These are phyloP conservation scores for Starmera pachycereana DNA, from an alignment of 805 yeast genomes.

Conservation along the genomic window DNA sequence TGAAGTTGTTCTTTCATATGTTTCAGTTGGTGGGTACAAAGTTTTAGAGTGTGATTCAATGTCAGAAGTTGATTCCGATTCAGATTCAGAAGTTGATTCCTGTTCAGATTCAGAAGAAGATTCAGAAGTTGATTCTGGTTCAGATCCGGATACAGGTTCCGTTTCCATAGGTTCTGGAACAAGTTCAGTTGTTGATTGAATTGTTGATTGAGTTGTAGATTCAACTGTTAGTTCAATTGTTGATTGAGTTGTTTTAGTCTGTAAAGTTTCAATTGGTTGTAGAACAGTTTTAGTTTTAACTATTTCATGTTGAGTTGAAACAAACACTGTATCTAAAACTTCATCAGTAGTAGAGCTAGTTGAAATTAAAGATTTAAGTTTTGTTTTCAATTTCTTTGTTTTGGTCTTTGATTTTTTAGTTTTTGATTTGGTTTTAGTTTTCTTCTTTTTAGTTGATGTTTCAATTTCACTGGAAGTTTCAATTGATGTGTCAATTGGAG, in stretches of 20 bases:
- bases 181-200: background rate
- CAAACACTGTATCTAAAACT: too few species aligned
- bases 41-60: background rate
- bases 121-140: background rate
- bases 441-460: background rate
- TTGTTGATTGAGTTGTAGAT: background rate
- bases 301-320: too few species aligned
- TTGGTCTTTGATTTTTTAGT: background rate
- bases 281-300: too few species aligned
- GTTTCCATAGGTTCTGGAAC: background rate
- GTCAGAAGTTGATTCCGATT: background rate
- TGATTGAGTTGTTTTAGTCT: too few species aligned
- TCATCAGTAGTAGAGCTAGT: too few species aligned
- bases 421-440: background rate
- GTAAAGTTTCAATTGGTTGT: too few species aligned
- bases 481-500: background rate
- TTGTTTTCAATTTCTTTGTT: background rate
- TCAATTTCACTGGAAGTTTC: slow-evolving; percentile 1
- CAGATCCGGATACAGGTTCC: background rate
- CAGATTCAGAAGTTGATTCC: background rate
- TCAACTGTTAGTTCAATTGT: background rate
- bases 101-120: background rate
- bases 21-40: background rate
- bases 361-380: too few species aligned
- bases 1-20: too few species aligned